Base-by-base conservation (phyloP, 148 eudicot genomes). In the Simmondsia chinensis region DNA sequence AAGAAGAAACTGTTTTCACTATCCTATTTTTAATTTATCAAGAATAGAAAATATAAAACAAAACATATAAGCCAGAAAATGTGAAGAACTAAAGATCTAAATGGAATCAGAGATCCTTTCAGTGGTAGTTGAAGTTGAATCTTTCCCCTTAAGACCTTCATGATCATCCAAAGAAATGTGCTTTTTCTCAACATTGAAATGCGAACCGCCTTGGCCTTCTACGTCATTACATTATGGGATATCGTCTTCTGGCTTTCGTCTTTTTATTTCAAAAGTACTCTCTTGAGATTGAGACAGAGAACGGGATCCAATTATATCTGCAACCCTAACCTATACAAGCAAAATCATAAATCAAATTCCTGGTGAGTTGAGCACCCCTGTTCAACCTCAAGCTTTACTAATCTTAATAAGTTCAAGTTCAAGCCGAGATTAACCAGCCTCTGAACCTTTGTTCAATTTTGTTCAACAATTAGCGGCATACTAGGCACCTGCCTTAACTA, bases 311-410 rank as follows among this genome's bases (percentile, higher is more conserved):
- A 67, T 63, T 12, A 75, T 48, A 43, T 83, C 94, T 31, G 73
- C 70, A 43, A 73, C 94, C 68, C 86, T 56, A 57, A 82, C 71
- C 86, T 75, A 56, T 21, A 29, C 11, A 9, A 45, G 32, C 6
- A 44, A 48, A 49, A 43, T n/a, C n/a, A n/a, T n/a, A 15, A 17
- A 35, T 20, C 28, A 4, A 18, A 0, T 32, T 22, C 2, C 22
- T 33, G 29, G 5, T 18, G 24, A 18, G 25, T 35, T 12, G 22
- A 12, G n/a, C n/a, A n/a, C n/a, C n/a, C n/a, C n/a, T n/a, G n/a
- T n/a, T n/a, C n/a, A n/a, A n/a, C n/a, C n/a, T n/a, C n/a, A n/a
- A n/a, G n/a, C n/a, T 17, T 34, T 22, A 6, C 18, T 2, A 12
- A 18, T 30, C 31, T 32, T 12, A 33, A 21, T 11, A 22, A n/a